Conservation (phyloP, 306 rosid genomes). For the Geum urbanum region DNA sequence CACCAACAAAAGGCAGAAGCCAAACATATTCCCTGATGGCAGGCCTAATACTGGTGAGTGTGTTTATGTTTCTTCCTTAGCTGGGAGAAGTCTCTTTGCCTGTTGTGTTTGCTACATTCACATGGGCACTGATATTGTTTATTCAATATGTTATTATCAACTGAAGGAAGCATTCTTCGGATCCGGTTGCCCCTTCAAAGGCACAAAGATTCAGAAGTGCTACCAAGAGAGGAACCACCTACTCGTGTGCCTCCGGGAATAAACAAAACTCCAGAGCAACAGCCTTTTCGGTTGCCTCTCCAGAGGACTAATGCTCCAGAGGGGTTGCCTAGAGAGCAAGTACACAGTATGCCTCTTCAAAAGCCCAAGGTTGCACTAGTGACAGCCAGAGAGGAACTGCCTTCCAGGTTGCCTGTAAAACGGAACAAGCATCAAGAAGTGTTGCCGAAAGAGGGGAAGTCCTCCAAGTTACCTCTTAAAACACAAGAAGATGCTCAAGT, state of each 20-base stretch:
- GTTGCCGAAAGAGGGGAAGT: neutral
- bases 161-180: conserved; percentile 27
- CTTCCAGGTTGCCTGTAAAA: conserved; percentile 24
- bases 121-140: conserved; percentile 30
- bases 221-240: conserved; percentile 8
- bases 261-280: neutral
- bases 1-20: conserved; percentile 34
- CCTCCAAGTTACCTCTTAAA: conserved; percentile 20
- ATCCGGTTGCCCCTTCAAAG: conserved; percentile 32
- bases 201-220: conserved; percentile 25
- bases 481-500: conserved; percentile 4
- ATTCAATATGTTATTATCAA: conserved; percentile 26
- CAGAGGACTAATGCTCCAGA: neutral
- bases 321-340: neutral
- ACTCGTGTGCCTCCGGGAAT: neutral
- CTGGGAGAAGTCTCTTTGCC: conserved; percentile 24
- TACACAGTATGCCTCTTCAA: neutral
- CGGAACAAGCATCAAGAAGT: conserved; percentile 15
- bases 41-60: conserved; percentile 29
- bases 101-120: conserved; percentile 31
- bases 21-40: conserved; percentile 6
- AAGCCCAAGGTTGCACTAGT: neutral
- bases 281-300: neutral
- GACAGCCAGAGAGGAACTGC: neutral
- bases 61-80: conserved; percentile 23